Evolutionary conservation across 495 filamentous ascomycete genomes (phyloP).

Genomic region (Talaromyces thailandensis): DNA sequence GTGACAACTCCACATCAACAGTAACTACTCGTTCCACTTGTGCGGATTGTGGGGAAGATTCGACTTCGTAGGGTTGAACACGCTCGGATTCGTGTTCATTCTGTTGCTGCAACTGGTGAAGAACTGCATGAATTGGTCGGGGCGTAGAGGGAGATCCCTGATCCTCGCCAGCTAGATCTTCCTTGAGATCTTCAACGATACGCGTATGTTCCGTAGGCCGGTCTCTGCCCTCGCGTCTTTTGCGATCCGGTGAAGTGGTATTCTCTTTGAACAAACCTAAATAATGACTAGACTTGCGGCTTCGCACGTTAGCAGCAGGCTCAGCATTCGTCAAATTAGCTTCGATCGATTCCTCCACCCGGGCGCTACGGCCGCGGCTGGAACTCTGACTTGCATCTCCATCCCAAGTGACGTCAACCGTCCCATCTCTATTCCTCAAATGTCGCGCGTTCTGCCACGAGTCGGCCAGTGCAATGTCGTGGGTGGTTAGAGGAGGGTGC

Average conservation of each 20-base stretch:
- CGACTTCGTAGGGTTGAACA: slow-evolving; percentile 49
- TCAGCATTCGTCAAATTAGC: slow-evolving; percentile 71
- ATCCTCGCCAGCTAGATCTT: neutral
- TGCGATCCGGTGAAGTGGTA: slow-evolving; percentile 45
- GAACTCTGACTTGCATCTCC: slow-evolving; percentile 26
- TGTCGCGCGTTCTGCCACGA: slow-evolving; percentile 2
- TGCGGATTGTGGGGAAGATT: neutral
- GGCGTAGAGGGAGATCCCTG: neutral
- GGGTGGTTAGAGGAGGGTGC: neutral
- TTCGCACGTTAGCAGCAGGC: slow-evolving; percentile 62
- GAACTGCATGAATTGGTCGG: slow-evolving; percentile 1
- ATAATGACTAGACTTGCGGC: slow-evolving; percentile 89
- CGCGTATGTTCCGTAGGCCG: neutral
- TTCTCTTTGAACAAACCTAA: slow-evolving; percentile 90
- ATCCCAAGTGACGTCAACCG: slow-evolving; percentile 5
- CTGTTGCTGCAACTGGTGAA: neutral
- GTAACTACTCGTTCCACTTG: neutral
- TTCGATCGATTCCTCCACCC: slow-evolving; percentile 75
- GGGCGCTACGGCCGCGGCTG: slow-evolving; percentile 33
- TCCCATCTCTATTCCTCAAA: slow-evolving; percentile 4
- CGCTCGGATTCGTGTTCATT: slow-evolving; percentile 61
- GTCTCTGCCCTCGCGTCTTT: slow-evolving; percentile 25
- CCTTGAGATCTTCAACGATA: neutral
- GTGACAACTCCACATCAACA: neutral
- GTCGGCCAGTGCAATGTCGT: slow-evolving; percentile 6